Evolutionary conservation across 345 rosid species (phyloP).

Genomic region (Bruguiera sexangula): DNA sequence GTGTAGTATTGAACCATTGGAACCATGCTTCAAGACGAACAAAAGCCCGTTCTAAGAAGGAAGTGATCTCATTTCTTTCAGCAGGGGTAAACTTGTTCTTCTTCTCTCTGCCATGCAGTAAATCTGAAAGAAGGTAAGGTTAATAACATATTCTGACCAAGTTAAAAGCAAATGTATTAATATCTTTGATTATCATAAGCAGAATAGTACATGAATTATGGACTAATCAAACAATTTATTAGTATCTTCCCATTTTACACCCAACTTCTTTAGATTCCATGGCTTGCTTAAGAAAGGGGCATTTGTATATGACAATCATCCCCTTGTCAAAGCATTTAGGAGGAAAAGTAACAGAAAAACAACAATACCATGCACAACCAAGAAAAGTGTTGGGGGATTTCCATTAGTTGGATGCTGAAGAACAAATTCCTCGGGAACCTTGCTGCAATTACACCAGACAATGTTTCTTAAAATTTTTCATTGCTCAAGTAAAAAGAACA

Average conservation of each 20-base stretch:
- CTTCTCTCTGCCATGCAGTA: slow-evolving; percentile 53
- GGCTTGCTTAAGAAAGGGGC: background rate
- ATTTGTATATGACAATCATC: background rate
- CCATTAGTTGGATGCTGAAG: slow-evolving; percentile 77
- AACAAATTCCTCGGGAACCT: slow-evolving; percentile 76
- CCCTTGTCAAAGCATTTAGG: background rate
- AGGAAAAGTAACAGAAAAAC: background rate
- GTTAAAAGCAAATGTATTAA: background rate
- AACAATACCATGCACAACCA: slow-evolving; percentile 70
- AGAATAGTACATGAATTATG: no score
- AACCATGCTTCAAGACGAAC: slow-evolving; percentile 86
- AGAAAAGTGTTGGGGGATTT: slow-evolving; percentile 85
- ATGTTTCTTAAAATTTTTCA: background rate
- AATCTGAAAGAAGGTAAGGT: slow-evolving; percentile 38
- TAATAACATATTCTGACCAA: slow-evolving; percentile 10
- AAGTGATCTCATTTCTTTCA: slow-evolving; percentile 55
- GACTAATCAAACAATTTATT: no score
- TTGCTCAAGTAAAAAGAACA: background rate
- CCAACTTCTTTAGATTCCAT: no score
- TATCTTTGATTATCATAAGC: background rate
- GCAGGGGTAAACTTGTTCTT: slow-evolving; percentile 47
- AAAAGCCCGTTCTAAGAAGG: slow-evolving; percentile 67
- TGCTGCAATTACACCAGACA: slow-evolving; percentile 51
- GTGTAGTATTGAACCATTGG: slow-evolving; percentile 83
- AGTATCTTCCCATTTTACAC: no score